phyloP scores from a whole-genome alignment of 2,329 filamentous ascomycete species.

The Hansfordia pulvinata region DNA sequence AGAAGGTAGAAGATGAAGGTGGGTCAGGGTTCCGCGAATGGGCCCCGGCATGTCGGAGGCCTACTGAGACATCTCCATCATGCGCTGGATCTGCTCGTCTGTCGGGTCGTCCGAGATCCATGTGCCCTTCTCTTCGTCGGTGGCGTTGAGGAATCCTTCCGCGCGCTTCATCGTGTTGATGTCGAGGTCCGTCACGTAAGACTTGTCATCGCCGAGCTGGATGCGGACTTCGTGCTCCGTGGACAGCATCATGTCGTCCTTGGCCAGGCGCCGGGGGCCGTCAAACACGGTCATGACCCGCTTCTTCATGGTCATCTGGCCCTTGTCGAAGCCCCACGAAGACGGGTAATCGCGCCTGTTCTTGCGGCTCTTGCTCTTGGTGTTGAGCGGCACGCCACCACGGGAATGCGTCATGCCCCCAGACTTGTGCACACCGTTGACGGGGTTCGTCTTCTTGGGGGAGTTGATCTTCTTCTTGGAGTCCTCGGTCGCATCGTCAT shows the following conservation, averaged over 20 bases:
- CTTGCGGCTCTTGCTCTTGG: slow-evolving; percentile 60
- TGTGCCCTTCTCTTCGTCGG: slow-evolving; percentile 73
- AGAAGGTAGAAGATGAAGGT: too few relatives aligned
- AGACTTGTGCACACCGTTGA: slow-evolving; percentile 49
- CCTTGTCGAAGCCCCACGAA: slow-evolving; percentile 83
- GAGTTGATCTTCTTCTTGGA: slow-evolving; percentile 35
- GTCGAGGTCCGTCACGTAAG: slow-evolving; percentile 87
- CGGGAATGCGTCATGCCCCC: slow-evolving; percentile 67
- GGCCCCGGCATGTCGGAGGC: too few relatives aligned
- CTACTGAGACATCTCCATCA: slow-evolving; percentile 36
- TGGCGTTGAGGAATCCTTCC: slow-evolving; percentile 69
- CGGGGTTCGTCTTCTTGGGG: slow-evolving; percentile 44
- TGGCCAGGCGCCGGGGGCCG: slow-evolving; percentile 74
- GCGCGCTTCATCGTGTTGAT: slow-evolving; percentile 79
- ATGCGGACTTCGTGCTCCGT: slow-evolving; percentile 89
- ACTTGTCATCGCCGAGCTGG: slow-evolving; percentile 58
- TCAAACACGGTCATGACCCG: slow-evolving; percentile 89
- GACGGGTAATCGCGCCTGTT: slow-evolving; percentile 87
- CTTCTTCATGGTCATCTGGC: slow-evolving; percentile 98
- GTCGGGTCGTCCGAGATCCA: slow-evolving; percentile 67
- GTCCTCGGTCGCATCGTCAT: slow-evolving; percentile 49
- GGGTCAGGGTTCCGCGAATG: too few relatives aligned
- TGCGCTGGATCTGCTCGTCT: slow-evolving; percentile 43
- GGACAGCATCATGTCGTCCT: slow-evolving; percentile 98
- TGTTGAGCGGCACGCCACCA: slow-evolving; percentile 47